phyloP scores from a whole-genome alignment of 305 asterid species.

The Euphrasia arctica region DNA sequence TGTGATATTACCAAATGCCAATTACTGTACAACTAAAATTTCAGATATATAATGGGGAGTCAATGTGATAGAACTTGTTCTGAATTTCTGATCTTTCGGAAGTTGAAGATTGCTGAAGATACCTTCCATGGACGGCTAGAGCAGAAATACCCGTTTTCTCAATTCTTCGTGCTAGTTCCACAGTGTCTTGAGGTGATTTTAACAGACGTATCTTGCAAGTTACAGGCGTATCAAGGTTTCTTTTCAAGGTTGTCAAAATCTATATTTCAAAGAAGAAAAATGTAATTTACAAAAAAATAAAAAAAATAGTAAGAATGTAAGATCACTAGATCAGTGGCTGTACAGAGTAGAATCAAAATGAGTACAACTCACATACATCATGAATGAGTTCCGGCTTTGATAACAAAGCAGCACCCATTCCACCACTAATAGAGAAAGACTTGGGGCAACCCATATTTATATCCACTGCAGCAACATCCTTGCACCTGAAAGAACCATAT shows the following conservation, averaged over 20 bases:
- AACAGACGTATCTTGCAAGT: conserved; percentile 89
- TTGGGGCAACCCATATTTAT: conserved; percentile 96
- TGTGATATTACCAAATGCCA: too few relatives aligned
- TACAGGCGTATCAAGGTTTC: conserved; percentile 75
- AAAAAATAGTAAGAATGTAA: neutral
- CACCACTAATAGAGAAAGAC: conserved; percentile 85
- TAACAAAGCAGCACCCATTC: conserved; percentile 96
- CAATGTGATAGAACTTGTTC: neutral
- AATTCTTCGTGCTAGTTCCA: conserved; percentile 80
- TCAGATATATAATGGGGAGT: neutral
- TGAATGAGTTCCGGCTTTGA: conserved; percentile 86
- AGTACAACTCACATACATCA: conserved; percentile 53
- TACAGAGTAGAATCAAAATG: neutral
- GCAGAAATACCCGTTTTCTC: conserved; percentile 94
- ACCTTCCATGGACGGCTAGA: conserved; percentile 97
- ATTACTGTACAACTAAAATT: too few relatives aligned
- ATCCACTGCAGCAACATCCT: conserved; percentile 86
- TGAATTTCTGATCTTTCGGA: conserved; percentile 13
- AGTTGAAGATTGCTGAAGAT: conserved; percentile 18
- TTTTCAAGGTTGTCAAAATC: conserved; percentile 76
- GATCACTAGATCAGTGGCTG: conserved; percentile 2
- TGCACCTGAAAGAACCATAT: conserved; percentile 51
- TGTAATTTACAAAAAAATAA: neutral
- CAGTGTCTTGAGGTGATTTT: conserved; percentile 68
- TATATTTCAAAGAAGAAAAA: conserved; percentile 33